Base-by-base conservation (phyloP, 805 yeast species). In the Teunomyces barrocoloradensis region DNA sequence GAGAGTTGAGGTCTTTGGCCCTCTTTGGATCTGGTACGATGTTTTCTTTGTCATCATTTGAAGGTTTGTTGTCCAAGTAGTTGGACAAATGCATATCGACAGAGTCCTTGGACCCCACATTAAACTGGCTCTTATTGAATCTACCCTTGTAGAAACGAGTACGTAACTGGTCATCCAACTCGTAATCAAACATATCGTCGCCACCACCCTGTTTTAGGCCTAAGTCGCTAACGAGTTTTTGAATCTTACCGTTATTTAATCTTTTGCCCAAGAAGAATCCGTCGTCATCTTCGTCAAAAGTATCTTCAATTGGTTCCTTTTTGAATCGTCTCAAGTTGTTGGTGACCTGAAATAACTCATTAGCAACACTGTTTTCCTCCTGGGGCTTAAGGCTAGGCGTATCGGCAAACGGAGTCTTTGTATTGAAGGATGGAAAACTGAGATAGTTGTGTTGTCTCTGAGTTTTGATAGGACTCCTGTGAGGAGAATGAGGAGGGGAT, bases 181-280 rank as follows among this genome's bases (percentile, higher is more conserved):
- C 71, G 44, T 51, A 65, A 23, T 61, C 65, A 9, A 47, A 44
- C 42, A 35, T 57, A 48, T 56, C 58, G 27, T 51, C 47, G 40
- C 25, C 30, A 12, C 33, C 20, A 5, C 58, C 58, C 27, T 59
- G 63, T 32, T 69, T 56, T 6, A 65, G 10, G 64, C 64, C 64
- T 45, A 75, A 57, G 44, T 67, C 59, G 34, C 56, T 51, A 20
- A 73, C 60, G 52, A 74, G 59, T 46, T 68, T 69, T 29, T 66
- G 69, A 34, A 73, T 61, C 49, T 73, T 73, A 51, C 64, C 59
- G 45, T 69, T 69, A 37, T 61, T 60, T 27, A 71, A 55, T 47
- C 61, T 43, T 35, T 56, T 53, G 9, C 54, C 57, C 25, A 45
- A 43, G 27, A 55, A 50, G 27, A 57, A 48, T 32, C 50, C 60